Evolutionary conservation across 2,329 filamentous ascomycete species (phyloP), one percentile per base, ranked within the genome.

Genomic region (Talaromyces albobiverticillius): DNA sequence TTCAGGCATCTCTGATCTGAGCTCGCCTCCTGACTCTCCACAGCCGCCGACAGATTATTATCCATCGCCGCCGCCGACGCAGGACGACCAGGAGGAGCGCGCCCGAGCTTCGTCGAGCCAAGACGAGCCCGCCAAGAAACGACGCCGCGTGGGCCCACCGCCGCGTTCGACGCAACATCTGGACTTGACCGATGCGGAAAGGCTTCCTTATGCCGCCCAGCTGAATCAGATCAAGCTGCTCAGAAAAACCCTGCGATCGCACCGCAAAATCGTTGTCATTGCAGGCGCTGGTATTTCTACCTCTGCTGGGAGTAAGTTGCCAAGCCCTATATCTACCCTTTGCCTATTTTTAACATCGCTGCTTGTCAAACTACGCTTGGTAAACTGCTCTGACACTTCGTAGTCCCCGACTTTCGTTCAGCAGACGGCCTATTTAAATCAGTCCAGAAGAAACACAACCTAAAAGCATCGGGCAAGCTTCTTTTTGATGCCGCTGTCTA

Each of bases 401-500:
- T 56, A 90, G 87, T 99, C 64, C 94, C 94, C 63, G 94, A 99
- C 71, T 99, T 99, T 67, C 90, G 94, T 61, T 99, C 94, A 4
- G 86, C 89, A 10, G 87, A 86, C 56, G 94, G 94, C 48, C 82
- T 99, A 3, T 99, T 99, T 74, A 88, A 86, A 56, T 89, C 88
- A 16, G 79, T 96, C 23, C 88, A 89, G 60, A 87, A 84, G 58
- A 87, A 96, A 67, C 90, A 96, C 73, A 95, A 94, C 62, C 79
- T 96, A 58, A 96, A 95, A 69, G 84, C 88, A 20, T 96, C 94
- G 0, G 94, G 94, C 50, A 96, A 97, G 72, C 87, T 96, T 61
- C 82, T 99, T 1, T 99, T 99, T 67, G 94, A 99, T 74, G 94
- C 94, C 50, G 95, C 93, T 7, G 94, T 99, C 51, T 99, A 99